Base-by-base conservation (phyloP, 2,329 filamentous ascomycete genomes). In the Pseudocercospora fijiensis region DNA sequence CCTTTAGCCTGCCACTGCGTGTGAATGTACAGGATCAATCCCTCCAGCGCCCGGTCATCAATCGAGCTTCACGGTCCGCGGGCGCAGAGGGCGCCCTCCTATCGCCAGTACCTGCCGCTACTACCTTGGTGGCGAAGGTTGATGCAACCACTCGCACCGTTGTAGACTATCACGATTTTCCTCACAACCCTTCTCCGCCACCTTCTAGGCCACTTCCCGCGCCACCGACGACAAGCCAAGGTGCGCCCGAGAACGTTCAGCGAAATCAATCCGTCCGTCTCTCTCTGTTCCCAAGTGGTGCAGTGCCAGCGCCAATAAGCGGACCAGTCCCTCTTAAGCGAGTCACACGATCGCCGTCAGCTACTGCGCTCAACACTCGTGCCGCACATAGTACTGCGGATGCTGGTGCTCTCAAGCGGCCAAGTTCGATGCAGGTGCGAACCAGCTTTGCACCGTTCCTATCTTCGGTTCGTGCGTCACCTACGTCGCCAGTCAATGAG, bases 391-490 rank as follows among this genome's bases (percentile, higher is more conserved):
- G 37, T 49, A n/a, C 45, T 16, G 37, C 52, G 18, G 66, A 60
- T n/a, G 37, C 55, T 18, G 56, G 56, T 20, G 59, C 66, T 20
- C 73, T 81, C 18, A 75, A 76, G 49, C 77, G 80, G 18, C 80
- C 80, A 11, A 74, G 74, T 16, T 81, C 78, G 28, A 75, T 82
- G 33, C 80, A 81, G 65, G 76, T 81, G 49, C 76, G 78, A 27
- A 73, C 79, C 9, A 73, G 77, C 49, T 76, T 72, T 16, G 78
- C 79, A 1, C 79, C 80, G 2, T 81, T 81, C 67, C 73, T 81
- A 6, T 76, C 77, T 30, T 58, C 60, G 4, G 30, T 65, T 24
- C 57, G 61, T 56, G 69, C 62, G 70, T 75, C 37, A 68, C 73
- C 28, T 71, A 68, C 51, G 72, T 76, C 8, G 72, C 13, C 76